Conservation (phyloP, 148 eudicot species). For the Rhododendron mucronatum region DNA sequence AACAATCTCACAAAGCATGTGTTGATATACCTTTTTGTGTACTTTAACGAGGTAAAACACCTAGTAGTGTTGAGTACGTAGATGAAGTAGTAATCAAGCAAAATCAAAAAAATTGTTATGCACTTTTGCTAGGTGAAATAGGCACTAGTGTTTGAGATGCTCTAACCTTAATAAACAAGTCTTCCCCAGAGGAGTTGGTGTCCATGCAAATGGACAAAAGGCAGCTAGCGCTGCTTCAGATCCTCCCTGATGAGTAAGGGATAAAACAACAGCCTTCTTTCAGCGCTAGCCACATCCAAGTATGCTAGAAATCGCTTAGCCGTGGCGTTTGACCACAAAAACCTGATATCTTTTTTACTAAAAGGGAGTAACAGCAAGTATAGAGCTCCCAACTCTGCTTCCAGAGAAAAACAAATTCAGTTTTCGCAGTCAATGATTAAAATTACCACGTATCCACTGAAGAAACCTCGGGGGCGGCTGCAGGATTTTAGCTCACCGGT, state of each 20-base stretch:
- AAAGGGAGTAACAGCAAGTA: slow-evolving; percentile 26
- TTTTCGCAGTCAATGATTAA: neutral
- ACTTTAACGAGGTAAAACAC: neutral
- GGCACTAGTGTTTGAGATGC: neutral
- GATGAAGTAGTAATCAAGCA: neutral
- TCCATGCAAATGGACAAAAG: slow-evolving; percentile 53
- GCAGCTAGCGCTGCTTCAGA: slow-evolving; percentile 34
- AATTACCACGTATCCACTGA: neutral
- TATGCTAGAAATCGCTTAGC: slow-evolving; percentile 21
- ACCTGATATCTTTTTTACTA: slow-evolving; percentile 41
- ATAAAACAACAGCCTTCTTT: slow-evolving; percentile 32
- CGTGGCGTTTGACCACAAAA: slow-evolving; percentile 18
- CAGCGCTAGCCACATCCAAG: slow-evolving; percentile 27
- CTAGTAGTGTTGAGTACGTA: neutral
- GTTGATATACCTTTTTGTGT: neutral
- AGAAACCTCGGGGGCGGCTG: neutral
- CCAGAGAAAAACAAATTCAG: neutral
- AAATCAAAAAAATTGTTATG: neutral
- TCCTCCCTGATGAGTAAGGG: slow-evolving; percentile 28
- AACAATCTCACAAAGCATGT: neutral
- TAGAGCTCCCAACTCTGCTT: slow-evolving; percentile 9
- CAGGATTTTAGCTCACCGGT: neutral
- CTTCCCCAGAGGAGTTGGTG: slow-evolving; percentile 78
- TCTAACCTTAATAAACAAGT: slow-evolving; percentile 65
- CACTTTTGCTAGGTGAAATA: neutral